Evolutionary conservation across 805 yeast genomes (phyloP).

Genomic region (Cephaloascus fragrans): DNA sequence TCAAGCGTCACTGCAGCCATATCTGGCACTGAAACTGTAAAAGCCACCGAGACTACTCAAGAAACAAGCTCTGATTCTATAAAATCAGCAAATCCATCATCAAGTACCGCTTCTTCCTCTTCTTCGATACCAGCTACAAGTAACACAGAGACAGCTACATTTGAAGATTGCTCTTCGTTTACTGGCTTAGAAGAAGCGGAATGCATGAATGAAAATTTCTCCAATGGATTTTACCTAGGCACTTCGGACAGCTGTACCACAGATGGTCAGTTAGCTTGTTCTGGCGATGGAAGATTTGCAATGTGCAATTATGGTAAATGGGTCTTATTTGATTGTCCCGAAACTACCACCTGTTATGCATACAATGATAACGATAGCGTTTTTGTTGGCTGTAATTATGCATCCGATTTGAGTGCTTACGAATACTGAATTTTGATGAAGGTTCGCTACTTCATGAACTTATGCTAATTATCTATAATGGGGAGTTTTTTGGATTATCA

Average conservation of each 20-base stretch:
- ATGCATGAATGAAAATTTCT: constrained; percentile 34
- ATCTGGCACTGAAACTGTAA: no score
- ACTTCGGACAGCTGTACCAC: constrained; percentile 24
- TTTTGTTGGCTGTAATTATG: constrained; percentile 39
- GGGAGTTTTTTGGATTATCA: no score
- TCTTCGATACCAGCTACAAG: constrained; percentile 2
- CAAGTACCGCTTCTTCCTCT: constrained; percentile 1
- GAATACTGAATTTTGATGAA: constrained; percentile 1
- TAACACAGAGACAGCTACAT: background rate
- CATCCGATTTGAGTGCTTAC: constrained; percentile 15
- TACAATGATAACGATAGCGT: constrained; percentile 29
- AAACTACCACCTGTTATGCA: constrained; percentile 56
- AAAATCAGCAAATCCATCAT: no score
- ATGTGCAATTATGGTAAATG: constrained; percentile 49
- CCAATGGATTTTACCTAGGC: constrained; percentile 31
- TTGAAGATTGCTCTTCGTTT: constrained; percentile 20
- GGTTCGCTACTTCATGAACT: no score
- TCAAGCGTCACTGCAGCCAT: no score
- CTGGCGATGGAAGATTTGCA: constrained; percentile 39
- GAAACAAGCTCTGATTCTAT: no score
- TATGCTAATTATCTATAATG: no score
- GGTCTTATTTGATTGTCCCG: constrained; percentile 49
- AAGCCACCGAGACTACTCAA: no score
- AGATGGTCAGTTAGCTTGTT: constrained; percentile 45
- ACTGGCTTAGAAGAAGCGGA: constrained; percentile 30